phyloP scores from a whole-genome alignment of 2,329 filamentous ascomycete genomes.

The Venturia oleaginea region DNA sequence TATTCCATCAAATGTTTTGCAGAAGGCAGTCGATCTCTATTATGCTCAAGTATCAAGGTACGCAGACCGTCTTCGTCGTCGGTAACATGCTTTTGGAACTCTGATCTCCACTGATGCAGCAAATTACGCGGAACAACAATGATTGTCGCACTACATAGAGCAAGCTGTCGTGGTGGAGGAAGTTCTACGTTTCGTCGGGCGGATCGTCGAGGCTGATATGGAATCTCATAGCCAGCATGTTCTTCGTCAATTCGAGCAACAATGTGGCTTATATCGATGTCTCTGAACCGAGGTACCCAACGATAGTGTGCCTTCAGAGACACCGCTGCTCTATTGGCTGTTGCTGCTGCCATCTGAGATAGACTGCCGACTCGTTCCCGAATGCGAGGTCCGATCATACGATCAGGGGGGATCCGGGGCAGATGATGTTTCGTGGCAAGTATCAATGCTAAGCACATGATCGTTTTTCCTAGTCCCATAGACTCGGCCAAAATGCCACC shows the following conservation, averaged over 20 bases:
- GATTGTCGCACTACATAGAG: slow-evolving; percentile 60
- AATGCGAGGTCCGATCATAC: slow-evolving; percentile 37
- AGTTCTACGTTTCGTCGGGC: slow-evolving; percentile 32
- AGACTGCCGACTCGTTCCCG: slow-evolving; percentile 51
- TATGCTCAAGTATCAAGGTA: slow-evolving; percentile 52
- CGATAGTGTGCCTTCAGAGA: slow-evolving; percentile 16
- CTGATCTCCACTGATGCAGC: slow-evolving; percentile 71
- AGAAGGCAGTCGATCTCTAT: slow-evolving; percentile 46
- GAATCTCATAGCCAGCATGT: slow-evolving; percentile 32
- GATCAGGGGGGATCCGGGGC: slow-evolving; percentile 55
- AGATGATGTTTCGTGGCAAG: slow-evolving; percentile 65
- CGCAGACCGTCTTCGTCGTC: slow-evolving; percentile 42
- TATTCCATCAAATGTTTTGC: slow-evolving; percentile 51
- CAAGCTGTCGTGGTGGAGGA: slow-evolving; percentile 32
- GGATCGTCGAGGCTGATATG: slow-evolving; percentile 41
- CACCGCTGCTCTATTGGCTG: slow-evolving; percentile 31
- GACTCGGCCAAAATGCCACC: slow-evolving; percentile 76
- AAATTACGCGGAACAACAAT: slow-evolving; percentile 78
- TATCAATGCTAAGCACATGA: slow-evolving; percentile 68
- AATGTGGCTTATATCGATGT: slow-evolving; percentile 18
- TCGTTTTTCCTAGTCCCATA: slow-evolving; percentile 62
- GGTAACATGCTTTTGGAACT: slow-evolving; percentile 69
- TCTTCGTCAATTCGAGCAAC: slow-evolving; percentile 25
- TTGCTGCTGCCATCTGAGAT: slow-evolving; percentile 57
- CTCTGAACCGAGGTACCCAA: slow-evolving; percentile 1